Percentiles rank a stretch among this genome's conserved stretches.
These are phyloP conservation scores for Fusarium haematococcum DNA, from an alignment of 2,329 filamentous ascomycete species.

Conservation along the genomic window DNA sequence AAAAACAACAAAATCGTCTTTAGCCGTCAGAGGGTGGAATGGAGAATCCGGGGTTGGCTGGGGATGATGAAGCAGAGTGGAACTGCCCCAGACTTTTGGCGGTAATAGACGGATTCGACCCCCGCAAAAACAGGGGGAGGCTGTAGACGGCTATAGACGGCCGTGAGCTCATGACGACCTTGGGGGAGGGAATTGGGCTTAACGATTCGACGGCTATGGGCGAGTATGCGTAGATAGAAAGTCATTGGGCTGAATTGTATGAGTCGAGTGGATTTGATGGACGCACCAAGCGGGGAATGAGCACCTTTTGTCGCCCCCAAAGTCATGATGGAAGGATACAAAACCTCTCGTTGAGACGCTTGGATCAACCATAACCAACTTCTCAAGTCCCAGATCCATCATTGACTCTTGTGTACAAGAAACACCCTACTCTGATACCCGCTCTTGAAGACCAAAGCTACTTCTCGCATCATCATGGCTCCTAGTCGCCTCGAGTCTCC, in stretches of 20 bases:
- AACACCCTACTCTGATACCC: not conserved
- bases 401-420: not conserved
- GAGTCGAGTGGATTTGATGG: not conserved
- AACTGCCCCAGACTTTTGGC: constrained; percentile 12
- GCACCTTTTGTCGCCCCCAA: not conserved
- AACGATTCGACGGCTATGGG: not conserved
- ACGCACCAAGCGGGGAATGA: not conserved
- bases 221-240: not conserved
- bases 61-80: not conserved
- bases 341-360: not conserved
- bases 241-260: not conserved
- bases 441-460: not conserved
- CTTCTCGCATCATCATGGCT: not conserved
- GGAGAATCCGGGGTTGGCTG: constrained; percentile 1
- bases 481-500: not conserved
- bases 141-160: constrained; percentile 26
- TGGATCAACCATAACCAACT: not conserved
- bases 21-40: not conserved
- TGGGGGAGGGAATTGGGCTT: not conserved
- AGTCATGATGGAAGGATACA: not conserved
- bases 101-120: not conserved
- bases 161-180: not conserved
- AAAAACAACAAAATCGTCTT: not conserved
- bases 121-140: not conserved
- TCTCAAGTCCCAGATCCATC: not conserved